These are phyloP conservation scores for Claviceps fusiformis DNA, from an alignment of 2,329 filamentous ascomycete species.

Conservation along the genomic window DNA sequence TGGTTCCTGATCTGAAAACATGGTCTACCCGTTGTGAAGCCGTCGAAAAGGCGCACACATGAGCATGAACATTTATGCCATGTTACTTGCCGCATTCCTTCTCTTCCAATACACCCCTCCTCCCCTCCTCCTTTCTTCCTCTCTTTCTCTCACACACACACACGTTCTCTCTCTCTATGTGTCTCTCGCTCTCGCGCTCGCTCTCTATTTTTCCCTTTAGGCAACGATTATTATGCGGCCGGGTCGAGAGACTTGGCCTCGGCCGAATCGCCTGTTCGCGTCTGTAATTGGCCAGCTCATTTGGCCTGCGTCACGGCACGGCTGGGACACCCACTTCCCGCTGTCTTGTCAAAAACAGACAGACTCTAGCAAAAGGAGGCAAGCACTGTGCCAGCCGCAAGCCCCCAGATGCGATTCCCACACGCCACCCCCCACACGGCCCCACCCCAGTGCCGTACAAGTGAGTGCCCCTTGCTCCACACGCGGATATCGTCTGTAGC, in stretches of 20 bases:
- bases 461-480: not conserved
- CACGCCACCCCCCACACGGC: too few relatives aligned
- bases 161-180: too few relatives aligned
- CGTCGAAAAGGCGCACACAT: not conserved
- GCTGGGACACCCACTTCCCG: not conserved
- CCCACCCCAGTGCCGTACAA: not conserved
- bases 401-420: too few relatives aligned
- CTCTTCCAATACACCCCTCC: too few relatives aligned
- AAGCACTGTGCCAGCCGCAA: too few relatives aligned
- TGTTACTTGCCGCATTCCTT: too few relatives aligned
- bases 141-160: not conserved
- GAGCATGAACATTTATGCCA: too few relatives aligned
- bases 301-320: not conserved
- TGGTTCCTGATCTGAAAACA: not conserved
- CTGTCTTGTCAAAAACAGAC: too few relatives aligned
- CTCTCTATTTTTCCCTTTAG: too few relatives aligned
- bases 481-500: not conserved
- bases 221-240: too few relatives aligned
- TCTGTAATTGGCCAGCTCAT: not conserved
- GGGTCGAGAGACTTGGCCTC: not conserved
- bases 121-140: not conserved
- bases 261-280: constrained; percentile 3
- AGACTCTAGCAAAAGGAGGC: too few relatives aligned
- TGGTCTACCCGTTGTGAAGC: too few relatives aligned
- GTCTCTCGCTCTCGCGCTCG: not conserved